Evolutionary conservation across 345 rosid genomes (phyloP), one percentile per base, ranked within the genome.

Genomic region (Eucalyptus marginata): DNA sequence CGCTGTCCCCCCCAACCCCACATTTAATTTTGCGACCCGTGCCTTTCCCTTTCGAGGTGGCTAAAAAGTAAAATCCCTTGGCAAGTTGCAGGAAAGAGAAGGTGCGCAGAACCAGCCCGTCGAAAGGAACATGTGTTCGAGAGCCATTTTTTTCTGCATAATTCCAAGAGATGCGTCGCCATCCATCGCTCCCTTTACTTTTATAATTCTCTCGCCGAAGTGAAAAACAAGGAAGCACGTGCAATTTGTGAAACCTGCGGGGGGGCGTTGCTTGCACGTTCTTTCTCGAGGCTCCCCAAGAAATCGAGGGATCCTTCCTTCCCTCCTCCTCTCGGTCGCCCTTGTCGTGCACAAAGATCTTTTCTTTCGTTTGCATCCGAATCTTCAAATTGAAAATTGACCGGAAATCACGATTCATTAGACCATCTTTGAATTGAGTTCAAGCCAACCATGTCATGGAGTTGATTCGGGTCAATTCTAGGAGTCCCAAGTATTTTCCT

Each of bases 251-350:
- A 20, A 36, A 20, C 84, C 47, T 17, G 80, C 24, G 81, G 43
- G 68, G n/a, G n/a, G 68, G 3, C 4, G 14, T 76, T 76, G 83
- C 47, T 76, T 76, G 83, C 83, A 76, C 83, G 83, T 76, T 36
- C 15, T 36, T 2, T 36, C 81, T 31, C 4, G 15, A 58, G 15
- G 16, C 68, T 0, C 31, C 66, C 31, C 1, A 0, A 27, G 1
- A 1, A 58, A 62, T 29, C 16, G 76, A n/a, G 36, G 76, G 33
- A 64, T 64, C 76, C 76, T 31, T 64, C 6, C 4, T 36, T n/a
- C n/a, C 40, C 51, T 46, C 49, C 62, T 24, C 62, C 80, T 33
- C 44, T 5, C 11, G 24, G 24, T 17, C 25, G 20, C 14, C 11
- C 27, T 36, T 76, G 83, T 76, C 83, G 24, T 76, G 83, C 83